phyloP scores from a whole-genome alignment of 2,329 filamentous ascomycete species.

The Erysiphe neolycopersici region DNA sequence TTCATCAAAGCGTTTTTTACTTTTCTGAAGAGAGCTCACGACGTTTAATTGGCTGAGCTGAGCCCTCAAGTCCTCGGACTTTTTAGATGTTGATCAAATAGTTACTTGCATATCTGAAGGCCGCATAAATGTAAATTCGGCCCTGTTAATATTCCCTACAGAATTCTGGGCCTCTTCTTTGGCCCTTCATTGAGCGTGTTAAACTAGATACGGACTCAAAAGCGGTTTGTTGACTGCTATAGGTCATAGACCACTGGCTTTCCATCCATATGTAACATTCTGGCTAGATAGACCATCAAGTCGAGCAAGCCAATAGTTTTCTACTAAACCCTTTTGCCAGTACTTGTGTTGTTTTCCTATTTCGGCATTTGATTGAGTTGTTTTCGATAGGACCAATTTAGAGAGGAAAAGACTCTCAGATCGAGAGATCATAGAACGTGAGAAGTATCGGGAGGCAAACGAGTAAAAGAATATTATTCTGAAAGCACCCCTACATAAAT shows the following conservation, averaged over 20 bases:
- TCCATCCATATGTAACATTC: not conserved
- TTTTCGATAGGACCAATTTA: not conserved
- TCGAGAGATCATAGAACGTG: not conserved
- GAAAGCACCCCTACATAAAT: not conserved
- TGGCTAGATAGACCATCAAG: not conserved
- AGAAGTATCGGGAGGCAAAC: not conserved
- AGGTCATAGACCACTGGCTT: not conserved
- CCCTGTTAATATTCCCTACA: not conserved
- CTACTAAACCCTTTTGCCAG: not conserved
- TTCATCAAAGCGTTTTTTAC: no score
- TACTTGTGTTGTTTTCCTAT: not conserved
- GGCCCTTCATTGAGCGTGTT: no score
- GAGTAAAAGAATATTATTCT: not conserved
- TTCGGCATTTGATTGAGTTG: not conserved
- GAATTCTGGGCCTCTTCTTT: not conserved
- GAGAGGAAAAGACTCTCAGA: not conserved
- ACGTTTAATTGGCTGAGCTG: no score
- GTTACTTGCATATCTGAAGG: no score
- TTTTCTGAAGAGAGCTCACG: no score
- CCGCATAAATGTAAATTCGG: not conserved
- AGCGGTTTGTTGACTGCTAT: not conserved
- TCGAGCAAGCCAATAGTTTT: not conserved
- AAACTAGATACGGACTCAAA: not conserved
- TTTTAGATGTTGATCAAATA: no score
- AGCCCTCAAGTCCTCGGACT: no score